phyloP scores from a whole-genome alignment of 768 basidiomycete species.

The Phlegmacium glaucopus region DNA sequence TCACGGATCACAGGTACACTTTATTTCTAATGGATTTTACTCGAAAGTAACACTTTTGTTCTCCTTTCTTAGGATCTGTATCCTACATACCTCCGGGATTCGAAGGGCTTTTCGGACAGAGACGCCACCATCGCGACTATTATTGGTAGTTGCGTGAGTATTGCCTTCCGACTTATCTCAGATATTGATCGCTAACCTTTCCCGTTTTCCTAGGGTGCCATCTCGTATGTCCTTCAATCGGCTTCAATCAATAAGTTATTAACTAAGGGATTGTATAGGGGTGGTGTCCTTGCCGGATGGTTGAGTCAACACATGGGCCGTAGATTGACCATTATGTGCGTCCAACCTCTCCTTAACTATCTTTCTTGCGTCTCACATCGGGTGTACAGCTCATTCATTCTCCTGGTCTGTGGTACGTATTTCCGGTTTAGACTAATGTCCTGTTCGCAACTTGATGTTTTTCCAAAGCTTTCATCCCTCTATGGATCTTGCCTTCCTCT shows the following conservation, averaged over 20 bases:
- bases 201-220: slow-evolving; percentile 30
- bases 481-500: slow-evolving; percentile 77
- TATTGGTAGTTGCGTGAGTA: slow-evolving; percentile 64
- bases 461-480: slow-evolving; percentile 53
- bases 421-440: not conserved
- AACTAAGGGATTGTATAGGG: slow-evolving; percentile 30
- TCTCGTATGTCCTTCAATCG: slow-evolving; percentile 23
- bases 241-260: not conserved
- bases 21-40: not conserved
- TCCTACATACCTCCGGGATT: slow-evolving; percentile 66
- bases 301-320: slow-evolving; percentile 76
- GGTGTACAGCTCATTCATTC: slow-evolving; percentile 13
- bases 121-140: slow-evolving; percentile 74
- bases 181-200: not conserved
- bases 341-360: slow-evolving; percentile 1
- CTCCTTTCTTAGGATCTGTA: slow-evolving; percentile 55
- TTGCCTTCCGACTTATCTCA: not conserved
- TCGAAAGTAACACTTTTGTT: not conserved
- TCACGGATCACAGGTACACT: slow-evolving; percentile 60
- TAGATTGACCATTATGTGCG: slow-evolving; percentile 73
- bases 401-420: slow-evolving; percentile 46
- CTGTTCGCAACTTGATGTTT: not conserved
- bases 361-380: too few relatives aligned
- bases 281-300: slow-evolving; percentile 71
- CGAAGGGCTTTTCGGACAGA: slow-evolving; percentile 58